These are phyloP conservation scores for Pezicula neosporulosa DNA, from an alignment of 2,329 filamentous ascomycete genomes.

Conservation along the genomic window DNA sequence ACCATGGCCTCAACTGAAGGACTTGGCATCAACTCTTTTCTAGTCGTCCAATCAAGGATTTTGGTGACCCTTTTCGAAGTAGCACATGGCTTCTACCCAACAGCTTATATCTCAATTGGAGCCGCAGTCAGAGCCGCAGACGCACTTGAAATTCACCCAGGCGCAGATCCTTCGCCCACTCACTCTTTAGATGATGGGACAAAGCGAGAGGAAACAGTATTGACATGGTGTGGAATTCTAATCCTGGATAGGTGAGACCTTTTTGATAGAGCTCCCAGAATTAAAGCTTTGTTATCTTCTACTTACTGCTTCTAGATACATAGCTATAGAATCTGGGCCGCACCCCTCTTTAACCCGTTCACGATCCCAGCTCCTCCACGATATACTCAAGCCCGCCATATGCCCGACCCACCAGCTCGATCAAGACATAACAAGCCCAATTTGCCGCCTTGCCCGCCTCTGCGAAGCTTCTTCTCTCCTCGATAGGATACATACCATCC, in stretches of 20 bases:
- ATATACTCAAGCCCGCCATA: slow-evolving; percentile 9
- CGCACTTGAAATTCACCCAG: slow-evolving; percentile 10
- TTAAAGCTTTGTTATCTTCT: slow-evolving; percentile 1
- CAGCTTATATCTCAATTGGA: slow-evolving; percentile 18
- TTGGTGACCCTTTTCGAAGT: slow-evolving; percentile 18
- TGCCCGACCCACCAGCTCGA: slow-evolving; percentile 8
- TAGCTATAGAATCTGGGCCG: slow-evolving; percentile 12
- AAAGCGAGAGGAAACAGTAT: slow-evolving; percentile 7
- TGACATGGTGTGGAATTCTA: slow-evolving; percentile 15
- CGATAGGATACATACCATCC: slow-evolving; percentile 12
- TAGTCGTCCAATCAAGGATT: slow-evolving; percentile 12
- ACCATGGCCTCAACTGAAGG: slow-evolving; percentile 10
- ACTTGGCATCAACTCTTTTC: slow-evolving; percentile 14
- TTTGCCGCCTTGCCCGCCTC: slow-evolving; percentile 11
- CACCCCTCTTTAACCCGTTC: slow-evolving; percentile 10
- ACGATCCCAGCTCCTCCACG: slow-evolving; percentile 4
- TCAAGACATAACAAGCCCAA: slow-evolving; percentile 7
- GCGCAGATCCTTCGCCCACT: slow-evolving; percentile 3
- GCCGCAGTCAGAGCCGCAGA: slow-evolving; percentile 13
- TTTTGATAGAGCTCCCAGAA: slow-evolving; percentile 1
- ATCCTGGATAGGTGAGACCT: slow-evolving; percentile 13
- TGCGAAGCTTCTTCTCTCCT: slow-evolving; percentile 15
- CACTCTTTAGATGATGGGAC: slow-evolving; percentile 3
- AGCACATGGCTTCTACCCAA: slow-evolving; percentile 15
- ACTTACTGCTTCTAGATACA: slow-evolving; percentile 13